Percentiles rank a stretch among this genome's conserved stretches.
phyloP scores from a whole-genome alignment of 495 filamentous ascomycete species.

The Penicillium soppii region DNA sequence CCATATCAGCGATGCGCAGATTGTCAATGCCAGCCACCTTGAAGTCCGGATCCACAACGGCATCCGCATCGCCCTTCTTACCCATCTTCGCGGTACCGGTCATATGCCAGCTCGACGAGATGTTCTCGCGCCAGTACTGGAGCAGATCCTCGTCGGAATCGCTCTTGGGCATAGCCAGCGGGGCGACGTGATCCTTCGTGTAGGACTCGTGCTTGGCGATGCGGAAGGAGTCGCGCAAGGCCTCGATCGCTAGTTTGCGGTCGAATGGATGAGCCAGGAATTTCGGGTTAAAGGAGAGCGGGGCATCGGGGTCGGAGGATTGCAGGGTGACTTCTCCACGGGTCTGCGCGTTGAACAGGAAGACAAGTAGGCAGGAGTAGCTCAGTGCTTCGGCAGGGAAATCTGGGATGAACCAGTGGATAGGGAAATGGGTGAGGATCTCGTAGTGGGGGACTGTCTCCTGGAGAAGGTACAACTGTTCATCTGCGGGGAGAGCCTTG shows the following conservation, averaged over 20 bases:
- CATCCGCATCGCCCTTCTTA: slow-evolving; percentile 18
- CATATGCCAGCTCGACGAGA: slow-evolving; percentile 43
- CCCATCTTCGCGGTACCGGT: slow-evolving; percentile 62
- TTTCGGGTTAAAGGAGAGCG: slow-evolving; percentile 52
- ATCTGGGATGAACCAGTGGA: slow-evolving; percentile 29
- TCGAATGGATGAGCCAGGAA: slow-evolving; percentile 58
- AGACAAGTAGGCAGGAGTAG: slow-evolving; percentile 22
- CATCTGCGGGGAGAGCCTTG: slow-evolving; percentile 33
- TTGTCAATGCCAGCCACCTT: slow-evolving; percentile 50
- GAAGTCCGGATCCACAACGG: slow-evolving; percentile 52
- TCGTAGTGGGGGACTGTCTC: slow-evolving; percentile 46
- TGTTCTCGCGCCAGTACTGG: slow-evolving; percentile 43
- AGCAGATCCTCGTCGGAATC: slow-evolving; percentile 54
- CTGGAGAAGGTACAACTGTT: slow-evolving; percentile 33
- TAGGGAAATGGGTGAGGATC: slow-evolving; percentile 32
- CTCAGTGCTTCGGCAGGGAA: slow-evolving; percentile 21
- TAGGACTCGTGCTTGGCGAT: slow-evolving; percentile 23
- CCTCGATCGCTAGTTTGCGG: slow-evolving; percentile 50
- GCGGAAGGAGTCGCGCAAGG: slow-evolving; percentile 45
- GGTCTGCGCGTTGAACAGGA: slow-evolving; percentile 28
- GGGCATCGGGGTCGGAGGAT: slow-evolving; percentile 49
- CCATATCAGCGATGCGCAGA: slow-evolving; percentile 59
- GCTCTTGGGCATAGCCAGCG: slow-evolving; percentile 41
- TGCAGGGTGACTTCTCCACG: slow-evolving; percentile 52
- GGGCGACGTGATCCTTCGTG: slow-evolving; percentile 23